phyloP scores from a whole-genome alignment of 805 yeast species.

The Kodamaea kakaduensis region DNA sequence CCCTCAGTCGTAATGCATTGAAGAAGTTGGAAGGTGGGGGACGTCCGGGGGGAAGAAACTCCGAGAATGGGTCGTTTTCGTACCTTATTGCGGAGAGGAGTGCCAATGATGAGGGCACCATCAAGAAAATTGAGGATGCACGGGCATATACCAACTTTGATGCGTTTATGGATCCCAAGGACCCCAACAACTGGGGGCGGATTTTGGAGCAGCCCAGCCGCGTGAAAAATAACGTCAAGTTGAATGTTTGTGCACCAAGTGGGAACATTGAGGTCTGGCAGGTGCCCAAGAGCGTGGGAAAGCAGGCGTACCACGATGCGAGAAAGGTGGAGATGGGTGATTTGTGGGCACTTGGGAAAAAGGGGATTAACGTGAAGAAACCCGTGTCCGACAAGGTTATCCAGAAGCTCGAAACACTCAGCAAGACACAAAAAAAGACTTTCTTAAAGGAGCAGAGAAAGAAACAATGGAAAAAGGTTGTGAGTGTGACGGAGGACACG shows the following conservation, averaged over 20 bases:
- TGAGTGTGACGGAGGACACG: constrained; percentile 22
- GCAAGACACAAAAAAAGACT: constrained; percentile 37
- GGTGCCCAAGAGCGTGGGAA: constrained; percentile 71
- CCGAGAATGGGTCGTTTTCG: constrained; percentile 68
- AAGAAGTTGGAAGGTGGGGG: constrained; percentile 66
- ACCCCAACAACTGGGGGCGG: constrained; percentile 61
- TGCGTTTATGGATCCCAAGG: constrained; percentile 15
- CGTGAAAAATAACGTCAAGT: constrained; percentile 74
- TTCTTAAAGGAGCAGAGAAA: constrained; percentile 33
- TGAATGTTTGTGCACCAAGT: constrained; percentile 74
- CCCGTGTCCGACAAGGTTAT: constrained; percentile 26
- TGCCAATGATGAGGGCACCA: constrained; percentile 35
- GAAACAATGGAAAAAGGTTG: constrained; percentile 31
- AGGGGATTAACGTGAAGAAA: constrained; percentile 30
- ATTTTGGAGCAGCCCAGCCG: constrained; percentile 68
- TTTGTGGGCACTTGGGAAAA: constrained; percentile 62
- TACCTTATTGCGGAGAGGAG: constrained; percentile 71
- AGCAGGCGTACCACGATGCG: constrained; percentile 82
- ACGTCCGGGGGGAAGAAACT: constrained; percentile 64
- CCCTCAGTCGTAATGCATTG: constrained; percentile 22
- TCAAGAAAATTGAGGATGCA: constrained; percentile 39
- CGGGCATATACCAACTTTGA: constrained; percentile 25
- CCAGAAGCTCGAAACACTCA: constrained; percentile 32
- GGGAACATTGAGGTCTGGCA: constrained; percentile 87
- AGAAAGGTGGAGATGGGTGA: constrained; percentile 84